Base-by-base conservation (phyloP, 2,329 filamentous ascomycete genomes). In the Paecilomyces fulvus region DNA sequence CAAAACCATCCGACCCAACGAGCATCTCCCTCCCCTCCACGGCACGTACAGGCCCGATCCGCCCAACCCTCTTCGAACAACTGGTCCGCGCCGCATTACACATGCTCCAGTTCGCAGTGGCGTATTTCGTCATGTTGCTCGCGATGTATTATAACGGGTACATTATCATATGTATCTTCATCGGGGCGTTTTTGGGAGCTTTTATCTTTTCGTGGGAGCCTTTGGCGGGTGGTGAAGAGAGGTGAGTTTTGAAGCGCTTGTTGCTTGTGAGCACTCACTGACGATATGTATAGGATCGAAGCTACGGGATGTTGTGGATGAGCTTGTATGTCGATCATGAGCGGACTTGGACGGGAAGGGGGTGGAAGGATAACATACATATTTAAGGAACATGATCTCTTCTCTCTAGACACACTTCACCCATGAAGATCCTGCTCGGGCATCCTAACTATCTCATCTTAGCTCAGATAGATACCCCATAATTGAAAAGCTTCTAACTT, bases 91-190 rank as follows among this genome's bases (percentile, higher is more conserved):
- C 88, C 0, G 60, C 85, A 3, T 69, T 92, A 20, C 87, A 92
- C 63, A 84, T 85, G 73, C 56, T 83, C 3, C 87, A 89, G 62
- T 90, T 92, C 64, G 84, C 83, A 0, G 80, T 90, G 1, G 88
- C 87, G 1, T 94, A 92, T 69, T 84, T 92, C 63, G 72, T 92
- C 65, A 92, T 94, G 89, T 73, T 79, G 55, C 66, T 85, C 25
- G 80, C 82, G 20, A 85, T 85, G 82, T 84, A 84, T 60, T 85
- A 79, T 70, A 85, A 85, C 57, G 81, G 85, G 9, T 94, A 90
- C 71, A 80, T 94, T 60, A 89, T 94, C 69, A 86, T 92, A 58
- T 89, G 84, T 63, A 90, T 94, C 69, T 83, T 92, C 60, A 81
- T 92, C 55, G 90, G 90, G 1, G 83, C 87, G 0, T 90, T 83